Conservation (phyloP, 331 rosid species). For the Spiraea crenata region DNA sequence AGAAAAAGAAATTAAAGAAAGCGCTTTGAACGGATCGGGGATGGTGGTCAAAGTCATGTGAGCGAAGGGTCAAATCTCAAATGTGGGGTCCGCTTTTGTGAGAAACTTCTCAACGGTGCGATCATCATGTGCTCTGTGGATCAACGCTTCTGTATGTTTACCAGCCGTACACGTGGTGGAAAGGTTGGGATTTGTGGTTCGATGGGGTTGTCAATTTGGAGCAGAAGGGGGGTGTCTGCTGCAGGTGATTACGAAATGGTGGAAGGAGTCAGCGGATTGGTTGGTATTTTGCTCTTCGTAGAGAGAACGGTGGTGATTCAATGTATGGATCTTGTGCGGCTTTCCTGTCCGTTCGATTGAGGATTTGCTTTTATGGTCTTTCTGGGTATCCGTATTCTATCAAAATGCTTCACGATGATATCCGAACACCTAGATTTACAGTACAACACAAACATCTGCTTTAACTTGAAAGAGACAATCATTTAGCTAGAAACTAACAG, state of each 20-base stretch:
- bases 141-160: too few relatives aligned
- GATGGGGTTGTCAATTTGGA: neutral
- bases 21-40: constrained; percentile 60
- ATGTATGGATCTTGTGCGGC: constrained; percentile 23
- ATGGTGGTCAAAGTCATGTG: constrained; percentile 45
- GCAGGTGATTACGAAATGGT: neutral
- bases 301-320: constrained; percentile 17
- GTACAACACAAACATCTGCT: too few relatives aligned
- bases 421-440: too few relatives aligned
- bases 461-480: too few relatives aligned
- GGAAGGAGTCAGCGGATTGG: constrained; percentile 29
- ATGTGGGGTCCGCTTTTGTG: constrained; percentile 22
- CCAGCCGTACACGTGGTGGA: neutral
- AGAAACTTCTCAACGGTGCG: neutral
- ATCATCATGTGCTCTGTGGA: too few relatives aligned
- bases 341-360: constrained; percentile 7
- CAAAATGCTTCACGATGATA: too few relatives aligned
- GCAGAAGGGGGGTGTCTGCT: neutral
- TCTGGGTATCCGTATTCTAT: too few relatives aligned
- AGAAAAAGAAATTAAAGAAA: neutral
- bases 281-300: constrained; percentile 2
- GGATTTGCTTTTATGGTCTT: too few relatives aligned
- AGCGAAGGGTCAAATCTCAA: constrained; percentile 32
- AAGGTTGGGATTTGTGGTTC: neutral
- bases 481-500: too few relatives aligned